Evolutionary conservation across 257 asterid species (phyloP), one percentile per base, ranked within the genome.

Genomic region (Cinchona pubescens): DNA sequence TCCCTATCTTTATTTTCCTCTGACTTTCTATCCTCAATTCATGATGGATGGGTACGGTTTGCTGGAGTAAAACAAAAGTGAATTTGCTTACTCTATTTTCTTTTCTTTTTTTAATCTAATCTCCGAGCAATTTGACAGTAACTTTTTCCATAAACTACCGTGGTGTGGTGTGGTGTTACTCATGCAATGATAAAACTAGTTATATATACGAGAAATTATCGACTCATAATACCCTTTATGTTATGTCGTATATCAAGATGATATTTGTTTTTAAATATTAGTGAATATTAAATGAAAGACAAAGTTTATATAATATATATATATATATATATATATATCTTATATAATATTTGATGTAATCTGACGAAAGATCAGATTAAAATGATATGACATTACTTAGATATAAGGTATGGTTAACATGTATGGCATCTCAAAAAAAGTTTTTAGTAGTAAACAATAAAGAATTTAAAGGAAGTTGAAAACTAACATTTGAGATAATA

Each of bases 21-120:
- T 60, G 35, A 34, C 65, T 71, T 27, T 40, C 69, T 16, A 65
- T 82, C 68, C 49, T 80, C 74, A 81, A 58, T 79, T 76, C 60
- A 51, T 76, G 76, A 83, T 76, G 70, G 45, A 6, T 4, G 16
- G 69, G 43, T 37, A 65, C 46, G 14, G 25, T 37, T 35, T 19
- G 43, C 29, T 34, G 29, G 48, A 32, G 46, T 38, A 19, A 27
- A 55, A 23, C 4, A 55, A 49, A 55, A 55, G 61, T 23, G 15
- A 21, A 37, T 7, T 37, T 34, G 18, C 14, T 1, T 37, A 16
- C 37, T 65, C 3, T 5, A 7, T 34, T 13, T 1, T 37, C 2
- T 7, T 16, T 35, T 65, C 38, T 21, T 65, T 2, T 66, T 2
- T 8, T 16, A 1, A 65, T 38, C 0, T 37, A 30, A 3, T 29